Evolutionary conservation across 768 basidiomycete genomes (phyloP), one percentile per base, ranked within the genome.

Genomic region (Phlegmacium glaucopus): DNA sequence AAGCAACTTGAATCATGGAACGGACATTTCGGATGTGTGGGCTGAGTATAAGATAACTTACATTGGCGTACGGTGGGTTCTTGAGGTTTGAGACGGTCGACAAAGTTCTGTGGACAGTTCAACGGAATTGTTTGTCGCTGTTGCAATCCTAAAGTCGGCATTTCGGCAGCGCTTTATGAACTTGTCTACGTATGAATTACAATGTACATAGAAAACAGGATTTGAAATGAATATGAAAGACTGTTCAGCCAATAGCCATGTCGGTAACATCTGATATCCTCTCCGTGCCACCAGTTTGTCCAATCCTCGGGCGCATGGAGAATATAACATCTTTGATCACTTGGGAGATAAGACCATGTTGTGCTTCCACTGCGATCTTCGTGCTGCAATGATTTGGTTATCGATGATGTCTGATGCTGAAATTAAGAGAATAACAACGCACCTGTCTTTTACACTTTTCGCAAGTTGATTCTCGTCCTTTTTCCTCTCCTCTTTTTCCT

Each of bases 401-500:
- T 4, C 25, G 26, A 29, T 22, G 18, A 39, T 48, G n/a, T 36
- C 15, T 28, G 9, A 45, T 10, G 16, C 45, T 11, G 17, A 26
- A 15, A 10, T 22, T 25, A 44, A 35, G 29, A 39, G 28, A 28
- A 36, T 25, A 32, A 15, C 22, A 9, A 67, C 72, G 42, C 51
- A 89, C 92, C 91, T 86, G 62, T 99, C 95, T 64, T 84, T 87
- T 22, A 94, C 89, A n/a, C 85, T 85, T 74, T 94, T 94, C 13
- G 79, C 77, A 18, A 98, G 73, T 52, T 89, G 83, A 47, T 85
- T 93, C 44, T 94, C 91, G 54, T 94, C 91, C 55, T 87, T 92
- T 72, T 90, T 88, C 75, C 85, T 83, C 45, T 84, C 83, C 16
- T 84, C 79, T 54, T 79, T 78, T 46, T 78, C 79, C 54, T 79